Conservation (phyloP, 2,329 filamentous ascomycete species). For the Pseudocercospora fijiensis region DNA sequence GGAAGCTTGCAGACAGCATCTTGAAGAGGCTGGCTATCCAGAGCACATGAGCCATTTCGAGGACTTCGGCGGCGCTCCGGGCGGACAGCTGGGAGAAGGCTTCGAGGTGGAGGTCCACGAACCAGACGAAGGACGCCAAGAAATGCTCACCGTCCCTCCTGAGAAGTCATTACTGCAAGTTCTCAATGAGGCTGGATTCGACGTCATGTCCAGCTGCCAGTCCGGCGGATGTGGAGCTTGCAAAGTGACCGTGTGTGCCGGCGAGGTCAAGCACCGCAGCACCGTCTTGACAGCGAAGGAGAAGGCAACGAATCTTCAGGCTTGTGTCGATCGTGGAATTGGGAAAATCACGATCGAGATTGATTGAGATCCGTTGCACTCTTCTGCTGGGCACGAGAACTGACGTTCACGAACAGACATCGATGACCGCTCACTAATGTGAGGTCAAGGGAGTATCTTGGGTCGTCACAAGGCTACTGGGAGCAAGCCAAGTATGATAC, state of each 20-base stretch:
- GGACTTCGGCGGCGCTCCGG: conserved; percentile 50
- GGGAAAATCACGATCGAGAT: conserved; percentile 34
- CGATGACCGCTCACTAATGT: neutral
- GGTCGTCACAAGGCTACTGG: conserved; percentile 61
- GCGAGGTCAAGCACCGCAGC: conserved; percentile 44
- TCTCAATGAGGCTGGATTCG: conserved; percentile 46
- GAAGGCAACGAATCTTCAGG: conserved; percentile 42
- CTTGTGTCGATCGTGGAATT: conserved; percentile 40
- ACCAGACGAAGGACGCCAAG: conserved; percentile 29
- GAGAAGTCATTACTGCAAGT: conserved; percentile 45
- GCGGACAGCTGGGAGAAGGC: conserved; percentile 55
- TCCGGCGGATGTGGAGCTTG: conserved; percentile 49
- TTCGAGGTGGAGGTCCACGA: conserved; percentile 59
- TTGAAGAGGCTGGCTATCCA: conserved; percentile 46
- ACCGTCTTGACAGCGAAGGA: conserved; percentile 41
- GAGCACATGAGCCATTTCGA: conserved; percentile 60
- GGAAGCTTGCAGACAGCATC: conserved; percentile 48
- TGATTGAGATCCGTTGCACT: conserved; percentile 6
- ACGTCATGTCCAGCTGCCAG: conserved; percentile 46
- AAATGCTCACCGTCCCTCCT: conserved; percentile 47
- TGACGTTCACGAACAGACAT: too few species aligned
- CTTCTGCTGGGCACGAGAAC: too few species aligned
- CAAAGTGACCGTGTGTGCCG: conserved; percentile 41
- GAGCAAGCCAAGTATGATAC: conserved; percentile 37
- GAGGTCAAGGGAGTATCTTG: conserved; percentile 42